Percentiles rank a stretch among this genome's conserved stretches.
Conservation (phyloP, 2,329 filamentous ascomycete species). For the Xylaria sp. region DNA sequence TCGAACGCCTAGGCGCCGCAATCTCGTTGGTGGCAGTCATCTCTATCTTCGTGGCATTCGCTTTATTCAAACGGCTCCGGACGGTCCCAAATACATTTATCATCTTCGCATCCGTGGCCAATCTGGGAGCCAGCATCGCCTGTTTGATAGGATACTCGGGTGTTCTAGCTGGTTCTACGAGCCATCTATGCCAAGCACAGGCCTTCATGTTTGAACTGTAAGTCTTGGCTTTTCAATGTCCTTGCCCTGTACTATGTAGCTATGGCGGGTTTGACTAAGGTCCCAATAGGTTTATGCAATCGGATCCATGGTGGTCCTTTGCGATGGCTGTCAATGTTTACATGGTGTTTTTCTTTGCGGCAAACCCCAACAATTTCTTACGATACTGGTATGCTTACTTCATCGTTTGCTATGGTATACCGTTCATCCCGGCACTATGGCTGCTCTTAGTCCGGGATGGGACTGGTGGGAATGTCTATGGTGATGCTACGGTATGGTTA, state of each 20-base stretch:
- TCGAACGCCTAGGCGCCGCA: constrained; percentile 66
- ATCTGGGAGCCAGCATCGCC: constrained; percentile 69
- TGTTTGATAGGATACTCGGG: constrained; percentile 78
- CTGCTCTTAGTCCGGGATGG: constrained; percentile 67
- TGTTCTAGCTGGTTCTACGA: constrained; percentile 63
- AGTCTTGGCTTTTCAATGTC: constrained; percentile 48
- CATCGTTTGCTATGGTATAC: constrained; percentile 76
- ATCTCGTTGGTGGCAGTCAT: constrained; percentile 64
- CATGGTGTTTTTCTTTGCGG: constrained; percentile 72
- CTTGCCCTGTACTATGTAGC: background rate
- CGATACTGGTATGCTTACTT: constrained; percentile 77
- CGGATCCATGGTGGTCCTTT: constrained; percentile 80
- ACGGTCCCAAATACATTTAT: constrained; percentile 72
- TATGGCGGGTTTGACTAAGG: constrained; percentile 24
- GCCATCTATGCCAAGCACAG: constrained; percentile 70
- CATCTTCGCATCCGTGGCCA: constrained; percentile 69
- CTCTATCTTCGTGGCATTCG: constrained; percentile 65
- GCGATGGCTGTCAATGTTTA: constrained; percentile 87
- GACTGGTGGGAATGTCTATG: constrained; percentile 59
- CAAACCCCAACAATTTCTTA: constrained; percentile 74
- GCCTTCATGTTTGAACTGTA: constrained; percentile 75
- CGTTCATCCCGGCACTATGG: constrained; percentile 73
- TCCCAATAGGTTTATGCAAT: constrained; percentile 75
- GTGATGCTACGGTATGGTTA: constrained; percentile 64
- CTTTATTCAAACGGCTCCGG: constrained; percentile 62